Base-by-base conservation (phyloP, 1,284 basidiomycete species). In the Sporisorium sorghi region DNA sequence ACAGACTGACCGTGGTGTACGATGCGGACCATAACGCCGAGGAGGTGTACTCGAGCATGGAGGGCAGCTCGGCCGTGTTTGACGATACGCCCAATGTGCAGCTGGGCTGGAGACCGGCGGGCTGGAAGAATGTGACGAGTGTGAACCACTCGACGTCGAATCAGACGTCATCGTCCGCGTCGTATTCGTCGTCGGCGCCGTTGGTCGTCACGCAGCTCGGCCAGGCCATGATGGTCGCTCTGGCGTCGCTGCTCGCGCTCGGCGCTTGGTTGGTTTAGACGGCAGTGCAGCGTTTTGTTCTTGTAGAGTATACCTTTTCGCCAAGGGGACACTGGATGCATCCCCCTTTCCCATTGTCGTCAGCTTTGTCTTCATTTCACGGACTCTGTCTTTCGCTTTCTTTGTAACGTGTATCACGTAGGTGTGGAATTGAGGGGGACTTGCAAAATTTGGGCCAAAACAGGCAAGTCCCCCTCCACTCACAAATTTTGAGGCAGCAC, bases 31-130 rank as follows among this genome's bases (percentile, higher is more conserved):
- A 84, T 58, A 71, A 71, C 30, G 81, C 77, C 1, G 48, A 46
- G 11, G 53, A 76, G 60, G 82, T 84, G 12, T 83, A 79, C 53
- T 57, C 58, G 26, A 68, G 73, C 19, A 37, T 57, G 37, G 69
- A 76, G 39, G 83, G 83, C 12, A 67, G 73, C 1, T 76, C 79
- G 3, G 81, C 80, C 7, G 53, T 84, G 39, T 84, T 84, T 47
- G 60, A 66, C 30, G 59, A 70, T 28, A 32, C 58, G 30, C 14
- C 28, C n/a, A 68, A 79, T 23, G 64, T 83, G 15, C 65, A 73
- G n/a, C 58, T 74, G 30, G 82, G 82, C 14, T 83, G 82, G 82
- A 76, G 82, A 52, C 82, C 82, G 3, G 21, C 53, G 14, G 80
- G 74, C 7, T 83, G 81, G 80, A 73, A 59, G 32, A 73, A 73